Evolutionary conservation across 805 yeast genomes (phyloP), one percentile per base, ranked within the genome.

Genomic region (Isabelozyma gotoi): DNA sequence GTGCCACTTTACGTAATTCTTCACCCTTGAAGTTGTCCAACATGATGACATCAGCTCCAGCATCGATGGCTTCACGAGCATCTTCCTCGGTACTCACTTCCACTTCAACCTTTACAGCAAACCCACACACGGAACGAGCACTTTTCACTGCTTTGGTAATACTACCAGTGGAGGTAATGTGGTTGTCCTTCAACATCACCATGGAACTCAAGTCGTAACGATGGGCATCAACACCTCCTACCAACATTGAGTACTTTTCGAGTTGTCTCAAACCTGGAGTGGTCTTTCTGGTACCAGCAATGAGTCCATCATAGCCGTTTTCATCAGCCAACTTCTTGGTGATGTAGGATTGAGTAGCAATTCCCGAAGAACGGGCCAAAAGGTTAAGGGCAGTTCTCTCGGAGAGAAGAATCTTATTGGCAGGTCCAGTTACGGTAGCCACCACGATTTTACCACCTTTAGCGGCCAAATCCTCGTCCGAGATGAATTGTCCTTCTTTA

Each of bases 181-280:
- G 98, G 63, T 91, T 91, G 59, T 91, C 98, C 63, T 91, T 91
- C 53, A 91, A 77, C 98, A 92, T 91, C 2, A 92, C 91, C 98
- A 91, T 91, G 2, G 94, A 80, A 36, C 94, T 84, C 44, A 91
- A 77, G 60, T 92, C 97, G 59, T 88, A 88, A 50, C 98, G 76
- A 63, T 91, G 98, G 43, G 94, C 78, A 60, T 91, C 98, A 43
- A 88, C 86, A 3, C 97, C 97, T 24, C 97, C 98, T 7, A 91
- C 95, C 24, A 88, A 68, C 98, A 91, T 92, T 18, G 96, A 85
- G 66, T 91, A 91, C 62, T 91, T 91, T 60, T 91, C 98, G 45
- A 92, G 67, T 35, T 84, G 72, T 57, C 98, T 80, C 49, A 91
- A 76, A 0, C 98, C 98, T 0, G 98, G 98, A 0, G 98, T 92